phyloP scores from a whole-genome alignment of 352 stramenopile genomes.

The Albugo laibachii region DNA sequence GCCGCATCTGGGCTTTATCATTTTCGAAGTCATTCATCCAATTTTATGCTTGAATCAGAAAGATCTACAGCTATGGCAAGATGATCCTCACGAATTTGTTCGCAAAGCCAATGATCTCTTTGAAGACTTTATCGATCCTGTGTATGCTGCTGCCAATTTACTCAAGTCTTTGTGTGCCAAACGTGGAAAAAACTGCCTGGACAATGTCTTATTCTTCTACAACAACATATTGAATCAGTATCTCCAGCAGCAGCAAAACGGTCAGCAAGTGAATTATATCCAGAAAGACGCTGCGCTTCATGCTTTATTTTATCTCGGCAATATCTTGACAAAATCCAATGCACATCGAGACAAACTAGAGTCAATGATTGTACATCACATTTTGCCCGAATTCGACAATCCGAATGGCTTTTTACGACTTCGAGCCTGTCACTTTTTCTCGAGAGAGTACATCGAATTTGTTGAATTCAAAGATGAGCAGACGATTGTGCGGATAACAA shows the following conservation, averaged over 20 bases:
- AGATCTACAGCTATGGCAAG: constrained; percentile 89
- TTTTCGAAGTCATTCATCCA: constrained; percentile 94
- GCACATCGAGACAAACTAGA: constrained; percentile 87
- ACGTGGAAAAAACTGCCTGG: constrained; percentile 87
- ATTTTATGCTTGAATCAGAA: constrained; percentile 86
- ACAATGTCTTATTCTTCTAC: constrained; percentile 81
- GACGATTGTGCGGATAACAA: constrained; percentile 62
- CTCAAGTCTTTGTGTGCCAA: constrained; percentile 89
- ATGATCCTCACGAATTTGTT: constrained; percentile 96
- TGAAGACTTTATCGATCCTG: constrained; percentile 91
- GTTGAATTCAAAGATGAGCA: constrained; percentile 84
- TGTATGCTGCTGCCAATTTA: constrained; percentile 87
- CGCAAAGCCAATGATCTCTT: constrained; percentile 94
- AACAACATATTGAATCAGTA: constrained; percentile 89
- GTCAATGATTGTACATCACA: constrained; percentile 85
- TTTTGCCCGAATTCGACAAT: constrained; percentile 93
- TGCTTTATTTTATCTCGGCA: constrained; percentile 83
- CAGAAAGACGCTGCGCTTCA: constrained; percentile 92
- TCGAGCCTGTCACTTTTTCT: constrained; percentile 92
- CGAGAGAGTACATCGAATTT: constrained; percentile 84
- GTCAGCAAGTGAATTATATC: constrained; percentile 82
- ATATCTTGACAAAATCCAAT: constrained; percentile 86
- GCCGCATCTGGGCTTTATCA: constrained; percentile 91
- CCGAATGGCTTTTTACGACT: constrained; percentile 87
- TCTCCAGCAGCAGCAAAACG: constrained; percentile 11